phyloP scores from a whole-genome alignment of 768 basidiomycete genomes.

The Russula vinacea region DNA sequence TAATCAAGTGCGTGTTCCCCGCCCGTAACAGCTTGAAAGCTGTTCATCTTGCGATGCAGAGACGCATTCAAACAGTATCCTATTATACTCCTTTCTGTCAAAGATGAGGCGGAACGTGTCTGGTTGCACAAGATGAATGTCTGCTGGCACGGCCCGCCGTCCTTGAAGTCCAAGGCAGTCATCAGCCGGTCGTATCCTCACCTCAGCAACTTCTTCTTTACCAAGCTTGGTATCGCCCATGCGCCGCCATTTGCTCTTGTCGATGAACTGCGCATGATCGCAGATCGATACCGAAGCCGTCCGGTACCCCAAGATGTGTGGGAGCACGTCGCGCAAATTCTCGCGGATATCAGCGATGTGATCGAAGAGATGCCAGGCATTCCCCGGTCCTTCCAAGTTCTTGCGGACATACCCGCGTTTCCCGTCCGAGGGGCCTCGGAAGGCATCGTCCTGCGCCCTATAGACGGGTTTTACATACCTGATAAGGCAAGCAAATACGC shows the following conservation, averaged over 20 bases:
- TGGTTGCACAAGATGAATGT: constrained; percentile 27
- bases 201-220: constrained; percentile 28
- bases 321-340: constrained; percentile 24
- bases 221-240: constrained; percentile 24
- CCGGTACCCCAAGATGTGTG: constrained; percentile 2
- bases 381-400: constrained; percentile 8
- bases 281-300: background rate
- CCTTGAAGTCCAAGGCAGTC: constrained; percentile 28
- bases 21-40: background rate
- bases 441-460: constrained; percentile 10
- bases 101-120: constrained; percentile 2
- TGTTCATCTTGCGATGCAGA: background rate
- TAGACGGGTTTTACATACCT: constrained; percentile 31
- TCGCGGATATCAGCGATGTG: constrained; percentile 26
- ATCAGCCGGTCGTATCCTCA: constrained; percentile 24
- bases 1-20: constrained; percentile 28
- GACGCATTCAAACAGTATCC: constrained; percentile 24
- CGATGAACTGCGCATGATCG: constrained; percentile 27
- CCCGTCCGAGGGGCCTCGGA: constrained; percentile 14
- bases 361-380: background rate
- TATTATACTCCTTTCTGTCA: constrained; percentile 23
- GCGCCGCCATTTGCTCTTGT: constrained; percentile 27
- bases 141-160: constrained; percentile 30
- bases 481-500: constrained; percentile 28
- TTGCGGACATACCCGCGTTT: constrained; percentile 20